Base-by-base conservation (phyloP, 2,329 filamentous ascomycete genomes). In the Myriangium duriaei region DNA sequence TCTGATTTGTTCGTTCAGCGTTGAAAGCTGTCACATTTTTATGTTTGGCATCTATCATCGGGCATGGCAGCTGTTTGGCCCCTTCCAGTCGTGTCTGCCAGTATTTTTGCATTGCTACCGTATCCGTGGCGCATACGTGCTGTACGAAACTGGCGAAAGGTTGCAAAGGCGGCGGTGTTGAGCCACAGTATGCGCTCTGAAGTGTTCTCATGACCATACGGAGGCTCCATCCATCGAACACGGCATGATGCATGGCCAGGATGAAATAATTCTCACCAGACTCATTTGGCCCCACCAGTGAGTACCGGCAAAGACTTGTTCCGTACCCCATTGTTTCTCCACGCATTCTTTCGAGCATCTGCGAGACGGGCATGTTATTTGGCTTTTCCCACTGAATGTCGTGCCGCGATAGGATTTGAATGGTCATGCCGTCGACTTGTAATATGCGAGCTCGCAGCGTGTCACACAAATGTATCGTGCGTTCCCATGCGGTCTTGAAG, bases 241-340 rank as follows among this genome's bases (percentile, higher is more conserved):
- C 39, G 5, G 56, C 53, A 37, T 60, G 57, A 39, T 60, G 57
- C 3, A 53, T 51, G 7, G 55, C 55, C 52, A 55, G 57, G 7
- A 58, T 49, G 29, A 59, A 57, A 12, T 28, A 36, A 15, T 11
- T 36, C 21, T n/a, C n/a, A n/a, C n/a, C n/a, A n/a, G n/a, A n/a
- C n/a, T n/a, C n/a, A n/a, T n/a, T n/a, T n/a, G n/a, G n/a, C n/a
- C n/a, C n/a, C n/a, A n/a, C n/a, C n/a, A n/a, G n/a, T n/a, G n/a
- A n/a, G n/a, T n/a, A n/a, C n/a, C n/a, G n/a, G n/a, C n/a, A n/a
- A n/a, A n/a, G n/a, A n/a, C n/a, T n/a, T n/a, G n/a, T n/a, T n/a
- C n/a, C n/a, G n/a, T n/a, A n/a, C n/a, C n/a, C n/a, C n/a, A n/a
- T n/a, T n/a, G n/a, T n/a, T n/a, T n/a, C n/a, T n/a, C n/a, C n/a